These are phyloP conservation scores for Escallonia herrerae DNA, from an alignment of 129 eudicot species.

Conservation along the genomic window DNA sequence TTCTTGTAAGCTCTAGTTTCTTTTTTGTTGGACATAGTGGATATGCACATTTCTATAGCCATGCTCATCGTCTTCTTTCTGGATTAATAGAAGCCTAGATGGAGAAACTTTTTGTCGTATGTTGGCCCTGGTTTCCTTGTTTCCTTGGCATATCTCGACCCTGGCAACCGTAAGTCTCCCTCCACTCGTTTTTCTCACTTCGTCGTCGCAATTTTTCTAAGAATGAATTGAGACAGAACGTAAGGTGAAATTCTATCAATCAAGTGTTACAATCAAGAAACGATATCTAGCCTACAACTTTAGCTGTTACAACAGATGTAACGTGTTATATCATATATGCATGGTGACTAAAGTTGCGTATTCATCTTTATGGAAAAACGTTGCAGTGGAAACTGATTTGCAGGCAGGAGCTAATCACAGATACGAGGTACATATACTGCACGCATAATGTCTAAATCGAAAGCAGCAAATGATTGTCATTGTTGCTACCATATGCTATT, in stretches of 20 bases:
- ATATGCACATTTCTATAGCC: not conserved
- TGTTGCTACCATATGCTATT: too few species aligned
- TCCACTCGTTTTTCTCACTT: not conserved
- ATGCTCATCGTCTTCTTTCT: not conserved
- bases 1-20: not conserved
- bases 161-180: constrained; percentile 44
- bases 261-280: too few species aligned
- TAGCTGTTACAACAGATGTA: too few species aligned
- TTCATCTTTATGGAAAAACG: not conserved
- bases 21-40: not conserved
- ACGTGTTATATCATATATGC: not conserved
- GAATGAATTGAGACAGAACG: too few species aligned
- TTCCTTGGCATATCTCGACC: constrained; percentile 60
- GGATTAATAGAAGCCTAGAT: constrained; percentile 29
- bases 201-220: not conserved
- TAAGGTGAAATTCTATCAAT: too few species aligned
- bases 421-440: constrained; percentile 42
- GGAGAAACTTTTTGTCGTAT: constrained; percentile 39
- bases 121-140: constrained; percentile 64
- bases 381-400: constrained; percentile 63
- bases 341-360: not conserved
- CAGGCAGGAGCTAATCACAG: constrained; percentile 65
- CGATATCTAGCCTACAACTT: too few species aligned
- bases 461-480: too few species aligned
- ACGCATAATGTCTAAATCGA: too few species aligned